Evolutionary conservation across 2,329 filamentous ascomycete genomes (phyloP).

Genomic region (Botrytis paeoniae): DNA sequence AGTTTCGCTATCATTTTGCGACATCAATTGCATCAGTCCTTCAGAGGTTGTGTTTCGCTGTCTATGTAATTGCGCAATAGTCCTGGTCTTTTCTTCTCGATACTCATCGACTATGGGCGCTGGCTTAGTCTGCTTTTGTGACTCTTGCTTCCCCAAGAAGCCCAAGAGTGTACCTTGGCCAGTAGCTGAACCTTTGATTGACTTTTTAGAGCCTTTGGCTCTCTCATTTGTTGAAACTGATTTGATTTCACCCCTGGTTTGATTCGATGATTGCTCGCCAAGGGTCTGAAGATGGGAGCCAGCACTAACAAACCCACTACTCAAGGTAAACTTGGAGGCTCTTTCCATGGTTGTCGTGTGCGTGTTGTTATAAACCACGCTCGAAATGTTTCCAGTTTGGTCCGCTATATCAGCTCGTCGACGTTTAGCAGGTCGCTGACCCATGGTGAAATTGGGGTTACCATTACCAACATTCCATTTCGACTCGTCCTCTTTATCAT

Average conservation of each 20-base stretch:
- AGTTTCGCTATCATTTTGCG: not conserved
- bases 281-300: constrained; percentile 36
- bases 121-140: not conserved
- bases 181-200: constrained; percentile 21
- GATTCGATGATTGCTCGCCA: constrained; percentile 32
- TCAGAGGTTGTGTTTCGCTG: not conserved
- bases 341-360: constrained; percentile 63
- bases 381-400: constrained; percentile 22
- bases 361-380: constrained; percentile 35
- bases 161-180: constrained; percentile 32
- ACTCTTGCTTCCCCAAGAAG: constrained; percentile 31
- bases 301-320: constrained; percentile 39
- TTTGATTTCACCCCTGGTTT: constrained; percentile 27
- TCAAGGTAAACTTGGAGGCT: constrained; percentile 60
- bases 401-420: constrained; percentile 31
- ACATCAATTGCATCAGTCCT: not conserved
- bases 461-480: constrained; percentile 39
- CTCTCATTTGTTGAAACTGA: not conserved
- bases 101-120: not conserved
- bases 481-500: constrained; percentile 38
- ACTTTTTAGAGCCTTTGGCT: constrained; percentile 19
- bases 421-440: constrained; percentile 29
- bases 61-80: constrained; percentile 11
- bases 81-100: not conserved
- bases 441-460: constrained; percentile 28